phyloP scores from a whole-genome alignment of 306 rosid species.

The Spatholobus suberectus region DNA sequence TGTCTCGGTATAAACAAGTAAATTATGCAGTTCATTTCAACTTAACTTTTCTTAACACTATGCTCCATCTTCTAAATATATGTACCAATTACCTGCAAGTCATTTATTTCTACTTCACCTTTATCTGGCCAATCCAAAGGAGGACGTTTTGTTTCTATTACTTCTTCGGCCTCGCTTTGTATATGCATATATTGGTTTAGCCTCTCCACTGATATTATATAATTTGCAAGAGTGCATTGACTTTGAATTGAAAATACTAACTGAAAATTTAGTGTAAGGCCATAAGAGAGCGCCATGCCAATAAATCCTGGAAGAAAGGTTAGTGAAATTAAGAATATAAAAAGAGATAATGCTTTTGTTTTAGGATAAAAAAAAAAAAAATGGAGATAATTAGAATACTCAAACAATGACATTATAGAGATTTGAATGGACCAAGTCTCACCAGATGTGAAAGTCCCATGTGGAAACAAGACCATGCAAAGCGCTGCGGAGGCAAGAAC shows the following conservation, averaged over 20 bases:
- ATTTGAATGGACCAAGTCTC: neutral
- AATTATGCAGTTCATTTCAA: neutral
- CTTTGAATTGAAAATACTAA: conserved; percentile 64
- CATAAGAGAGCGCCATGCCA: conserved; percentile 91
- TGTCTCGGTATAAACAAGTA: conserved; percentile 37
- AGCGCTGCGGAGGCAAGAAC: conserved; percentile 67
- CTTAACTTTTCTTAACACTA: neutral
- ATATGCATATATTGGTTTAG: conserved; percentile 74
- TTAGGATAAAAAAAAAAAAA: neutral
- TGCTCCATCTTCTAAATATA: neutral
- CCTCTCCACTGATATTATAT: conserved; percentile 81
- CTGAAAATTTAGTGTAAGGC: conserved; percentile 69
- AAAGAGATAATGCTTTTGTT: neutral
- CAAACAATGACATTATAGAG: neutral
- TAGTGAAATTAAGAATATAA: neutral
- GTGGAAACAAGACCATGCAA: conserved; percentile 73
- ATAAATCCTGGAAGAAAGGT: conserved; percentile 58
- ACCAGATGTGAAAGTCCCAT: conserved; percentile 70
- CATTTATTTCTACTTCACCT: conserved; percentile 73
- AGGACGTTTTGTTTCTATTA: conserved; percentile 67
- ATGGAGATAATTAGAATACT: neutral
- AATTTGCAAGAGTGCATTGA: conserved; percentile 72
- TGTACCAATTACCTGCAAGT: conserved; percentile 57
- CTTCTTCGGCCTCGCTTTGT: conserved; percentile 76
- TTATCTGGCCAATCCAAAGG: conserved; percentile 67